Evolutionary conservation across 331 rosid species (phyloP).

Genomic region (Quercus tomentella): DNA sequence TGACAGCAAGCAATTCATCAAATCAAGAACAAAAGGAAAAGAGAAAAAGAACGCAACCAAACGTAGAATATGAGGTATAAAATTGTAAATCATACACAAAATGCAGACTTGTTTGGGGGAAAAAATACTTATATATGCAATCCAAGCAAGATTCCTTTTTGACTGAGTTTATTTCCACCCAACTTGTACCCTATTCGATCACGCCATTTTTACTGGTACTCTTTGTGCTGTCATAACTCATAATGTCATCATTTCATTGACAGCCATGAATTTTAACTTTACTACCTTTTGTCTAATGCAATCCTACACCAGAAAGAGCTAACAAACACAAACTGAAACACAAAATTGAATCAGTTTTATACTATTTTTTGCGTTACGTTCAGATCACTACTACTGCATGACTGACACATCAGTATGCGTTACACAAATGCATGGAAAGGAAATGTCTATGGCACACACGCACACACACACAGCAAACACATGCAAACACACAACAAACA

Average conservation of each 20-base stretch:
- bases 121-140: too few relatives aligned
- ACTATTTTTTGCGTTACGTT: conserved; percentile 9
- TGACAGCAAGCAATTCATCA: too few relatives aligned
- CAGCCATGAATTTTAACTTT: conserved; percentile 1
- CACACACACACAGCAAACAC: conserved; percentile 31
- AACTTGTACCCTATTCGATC: background rate
- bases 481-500: conserved; percentile 28
- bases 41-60: too few relatives aligned
- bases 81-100: too few relatives aligned
- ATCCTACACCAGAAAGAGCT: background rate
- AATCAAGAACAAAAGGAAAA: too few relatives aligned
- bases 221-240: conserved; percentile 14
- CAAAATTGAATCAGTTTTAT: background rate
- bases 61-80: too few relatives aligned
- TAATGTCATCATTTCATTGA: conserved; percentile 14
- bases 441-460: conserved; percentile 13
- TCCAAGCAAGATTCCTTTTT: background rate
- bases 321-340: background rate
- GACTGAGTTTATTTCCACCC: background rate
- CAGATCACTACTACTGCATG: background rate
- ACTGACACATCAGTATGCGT: background rate
- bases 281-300: conserved; percentile 15
- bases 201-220: background rate
- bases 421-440: background rate
- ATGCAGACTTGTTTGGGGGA: too few relatives aligned